These are phyloP conservation scores for Cornus suecica DNA, from an alignment of 148 eudicot species.

Conservation along the genomic window DNA sequence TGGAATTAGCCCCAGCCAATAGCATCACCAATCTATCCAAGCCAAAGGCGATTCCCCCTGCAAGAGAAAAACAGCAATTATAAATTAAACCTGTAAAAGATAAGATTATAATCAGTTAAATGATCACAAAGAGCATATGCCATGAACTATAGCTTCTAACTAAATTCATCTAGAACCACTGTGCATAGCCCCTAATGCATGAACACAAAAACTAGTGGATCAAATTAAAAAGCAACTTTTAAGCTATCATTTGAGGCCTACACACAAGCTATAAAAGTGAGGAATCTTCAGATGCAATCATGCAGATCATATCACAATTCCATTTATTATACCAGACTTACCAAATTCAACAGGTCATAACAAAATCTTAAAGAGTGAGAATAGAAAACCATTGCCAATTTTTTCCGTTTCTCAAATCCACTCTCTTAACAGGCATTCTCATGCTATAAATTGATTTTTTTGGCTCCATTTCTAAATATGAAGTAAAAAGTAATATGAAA, in stretches of 20 bases:
- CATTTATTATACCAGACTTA: not conserved
- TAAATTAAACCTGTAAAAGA: not conserved
- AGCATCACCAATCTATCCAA: constrained; percentile 92
- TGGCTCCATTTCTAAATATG: not conserved
- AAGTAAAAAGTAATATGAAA: not conserved
- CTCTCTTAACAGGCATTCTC: not conserved
- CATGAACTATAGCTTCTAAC: not conserved
- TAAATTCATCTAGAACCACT: not conserved
- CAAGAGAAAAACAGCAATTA: constrained; percentile 5
- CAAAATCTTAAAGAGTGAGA: not conserved
- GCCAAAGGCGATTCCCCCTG: constrained; percentile 97
- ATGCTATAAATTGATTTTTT: not conserved
- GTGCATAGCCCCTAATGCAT: not conserved
- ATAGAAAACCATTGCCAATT: not conserved
- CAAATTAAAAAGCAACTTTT: not conserved
- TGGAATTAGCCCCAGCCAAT: constrained; percentile 75
- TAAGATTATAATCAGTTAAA: not conserved
- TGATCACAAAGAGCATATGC: not conserved
- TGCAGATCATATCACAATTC: not conserved
- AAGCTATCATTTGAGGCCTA: not conserved
- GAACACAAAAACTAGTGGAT: not conserved
- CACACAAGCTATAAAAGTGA: not conserved
- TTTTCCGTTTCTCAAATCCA: not conserved
- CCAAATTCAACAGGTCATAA: not conserved
- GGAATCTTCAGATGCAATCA: not conserved